Conservation (phyloP, 148 eudicot species). For the Diospyros kaki region DNA sequence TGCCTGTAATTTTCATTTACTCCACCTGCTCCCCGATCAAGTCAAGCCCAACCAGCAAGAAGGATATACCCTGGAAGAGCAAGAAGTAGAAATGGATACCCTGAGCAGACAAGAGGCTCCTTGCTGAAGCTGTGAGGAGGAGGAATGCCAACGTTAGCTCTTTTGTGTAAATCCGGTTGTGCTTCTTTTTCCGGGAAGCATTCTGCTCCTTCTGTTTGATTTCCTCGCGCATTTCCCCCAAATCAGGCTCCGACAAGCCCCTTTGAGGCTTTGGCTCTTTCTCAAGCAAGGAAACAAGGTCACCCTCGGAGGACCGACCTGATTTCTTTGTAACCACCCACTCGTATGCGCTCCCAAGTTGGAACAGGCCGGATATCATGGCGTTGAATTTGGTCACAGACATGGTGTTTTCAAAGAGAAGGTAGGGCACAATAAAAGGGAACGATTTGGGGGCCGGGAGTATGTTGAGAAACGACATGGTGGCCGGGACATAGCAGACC, state of each 20-base stretch:
- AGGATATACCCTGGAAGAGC: slow-evolving; percentile 90
- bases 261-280: slow-evolving; percentile 46
- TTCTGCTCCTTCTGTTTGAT: slow-evolving; percentile 31
- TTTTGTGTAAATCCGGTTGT: slow-evolving; percentile 80
- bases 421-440: slow-evolving; percentile 95
- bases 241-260: slow-evolving; percentile 50
- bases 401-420: slow-evolving; percentile 97
- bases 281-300: slow-evolving; percentile 49
- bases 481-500: slow-evolving; percentile 84
- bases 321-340: slow-evolving; percentile 99
- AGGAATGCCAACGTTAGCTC: slow-evolving; percentile 81
- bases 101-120: slow-evolving; percentile 92
- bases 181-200: slow-evolving; percentile 55
- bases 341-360: slow-evolving; percentile 87
- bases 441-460: slow-evolving; percentile 94
- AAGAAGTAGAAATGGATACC: slow-evolving; percentile 97
- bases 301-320: slow-evolving; percentile 95
- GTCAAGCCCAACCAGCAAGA: slow-evolving; percentile 88
- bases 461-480: slow-evolving; percentile 87
- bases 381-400: slow-evolving; percentile 97
- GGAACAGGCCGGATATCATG: slow-evolving; percentile 96
- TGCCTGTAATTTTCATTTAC: slow-evolving; percentile 22
- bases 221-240: slow-evolving; percentile 57
- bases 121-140: slow-evolving; percentile 73
- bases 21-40: slow-evolving; percentile 90